These are phyloP conservation scores for Limtongia smithiae DNA, from an alignment of 805 yeast genomes.

Conservation along the genomic window DNA sequence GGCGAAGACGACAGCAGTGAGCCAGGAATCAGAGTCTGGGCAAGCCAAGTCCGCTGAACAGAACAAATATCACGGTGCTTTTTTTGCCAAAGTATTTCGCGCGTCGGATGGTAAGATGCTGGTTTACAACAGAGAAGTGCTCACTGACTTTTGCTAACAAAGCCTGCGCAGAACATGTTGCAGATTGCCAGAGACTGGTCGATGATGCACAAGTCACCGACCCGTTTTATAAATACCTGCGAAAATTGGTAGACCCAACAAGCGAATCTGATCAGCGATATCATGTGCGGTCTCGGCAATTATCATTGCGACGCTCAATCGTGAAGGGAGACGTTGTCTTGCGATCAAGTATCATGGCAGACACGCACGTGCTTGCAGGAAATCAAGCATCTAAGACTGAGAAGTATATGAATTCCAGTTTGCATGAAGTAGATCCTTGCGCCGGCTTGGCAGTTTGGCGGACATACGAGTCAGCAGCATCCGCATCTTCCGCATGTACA, in stretches of 20 bases:
- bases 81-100: conserved; percentile 7
- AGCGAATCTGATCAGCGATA: background rate
- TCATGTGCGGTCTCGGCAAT: background rate
- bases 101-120: conserved; percentile 5
- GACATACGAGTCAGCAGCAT: background rate
- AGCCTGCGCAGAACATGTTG: conserved; percentile 6
- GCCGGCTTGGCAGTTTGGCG: conserved; percentile 22
- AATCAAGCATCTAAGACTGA: background rate
- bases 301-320: conserved; percentile 6
- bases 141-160: too few relatives aligned
- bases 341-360: conserved; percentile 9
- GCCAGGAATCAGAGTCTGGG: too few relatives aligned
- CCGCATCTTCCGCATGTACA: background rate
- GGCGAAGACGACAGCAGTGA: too few relatives aligned
- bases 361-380: background rate
- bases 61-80: background rate
- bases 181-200: conserved; percentile 10
- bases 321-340: conserved; percentile 12
- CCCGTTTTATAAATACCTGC: conserved; percentile 10
- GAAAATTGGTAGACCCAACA: background rate
- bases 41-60: too few relatives aligned
- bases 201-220: conserved; percentile 2
- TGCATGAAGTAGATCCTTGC: conserved; percentile 1
- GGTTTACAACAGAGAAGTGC: too few relatives aligned
- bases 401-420: background rate